Evolutionary conservation across 495 filamentous ascomycete genomes (phyloP), one percentile per base, ranked within the genome.

Genomic region (Glonium stellatum): DNA sequence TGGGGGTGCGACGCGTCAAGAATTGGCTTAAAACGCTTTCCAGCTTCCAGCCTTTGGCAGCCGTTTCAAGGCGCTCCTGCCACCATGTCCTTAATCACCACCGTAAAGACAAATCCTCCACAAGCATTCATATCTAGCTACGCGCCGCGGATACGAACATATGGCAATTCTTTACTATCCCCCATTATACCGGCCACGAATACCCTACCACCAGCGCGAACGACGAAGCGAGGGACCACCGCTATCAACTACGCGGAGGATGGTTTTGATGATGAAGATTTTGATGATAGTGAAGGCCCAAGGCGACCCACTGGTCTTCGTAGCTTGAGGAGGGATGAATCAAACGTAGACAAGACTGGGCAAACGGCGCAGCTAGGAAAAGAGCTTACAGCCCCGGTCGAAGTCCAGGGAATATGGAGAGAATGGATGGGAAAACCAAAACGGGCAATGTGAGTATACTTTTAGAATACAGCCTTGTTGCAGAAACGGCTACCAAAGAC

Each of bases 221-320:
- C 90, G 19, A 97, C 93, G 19, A 99, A 99, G 75, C 88, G 93
- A 70, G 95, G 93, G 39, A 97, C 93, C 1, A 90, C 89, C 41
- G 89, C 90, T 47, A 92, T 97, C 69, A 97, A 96, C 72, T 99
- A 99, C 67, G 92, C 93, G 31, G 93, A 99, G 71, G 90, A 97
- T 67, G 92, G 89, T 18, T 95, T 82, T 66, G 93, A 97, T 56
- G 91, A 98, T 72, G 87, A 93, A 54, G 91, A 96, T 65, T 92
- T 96, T 61, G 91, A 96, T 39, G 92, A 96, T 47, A 88, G 84
- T 46, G 88, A 91, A 68, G 82, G 78, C 35, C 84, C 85, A 44
- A 83, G 89, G 57, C 83, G 88, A 49, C 89, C 86, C 53, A 96
- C 90, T 6, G 93, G 91, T 36, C 73, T 91, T 72, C 85, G 91